These are phyloP conservation scores for Erysimum cheiri DNA, from an alignment of 441 rosid genomes.

Conservation along the genomic window DNA sequence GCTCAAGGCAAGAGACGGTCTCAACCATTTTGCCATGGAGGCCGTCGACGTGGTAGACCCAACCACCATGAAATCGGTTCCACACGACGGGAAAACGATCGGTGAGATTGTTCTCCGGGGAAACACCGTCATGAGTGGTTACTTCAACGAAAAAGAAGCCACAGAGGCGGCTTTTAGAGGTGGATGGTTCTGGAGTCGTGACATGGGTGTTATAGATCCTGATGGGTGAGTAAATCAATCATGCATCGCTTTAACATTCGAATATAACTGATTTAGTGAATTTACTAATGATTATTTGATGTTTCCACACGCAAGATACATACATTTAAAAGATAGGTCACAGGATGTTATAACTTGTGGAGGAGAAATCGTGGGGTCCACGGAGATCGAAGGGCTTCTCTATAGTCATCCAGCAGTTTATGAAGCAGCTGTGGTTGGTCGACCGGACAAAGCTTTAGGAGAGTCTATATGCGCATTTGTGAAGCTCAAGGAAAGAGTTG, in stretches of 20 bases:
- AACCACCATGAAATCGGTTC: no score
- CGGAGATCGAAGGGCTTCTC: conserved; percentile 64
- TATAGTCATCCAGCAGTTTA: conserved; percentile 61
- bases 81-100: conserved; percentile 55
- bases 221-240: conserved; percentile 44
- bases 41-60: no score
- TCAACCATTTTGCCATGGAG: no score
- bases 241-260: no score
- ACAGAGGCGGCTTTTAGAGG: conserved; percentile 57
- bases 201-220: conserved; percentile 62
- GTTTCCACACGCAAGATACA: conserved; percentile 26
- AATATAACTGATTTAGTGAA: not conserved
- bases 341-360: conserved; percentile 65
- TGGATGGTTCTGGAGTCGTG: conserved; percentile 69
- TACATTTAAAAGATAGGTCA: conserved; percentile 60
- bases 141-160: conserved; percentile 54
- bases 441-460: conserved; percentile 63
- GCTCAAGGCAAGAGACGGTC: conserved; percentile 61
- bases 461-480: conserved; percentile 71
- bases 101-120: conserved; percentile 70
- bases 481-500: conserved; percentile 54
- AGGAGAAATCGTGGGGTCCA: conserved; percentile 63
- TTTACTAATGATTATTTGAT: not conserved
- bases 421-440: conserved; percentile 63
- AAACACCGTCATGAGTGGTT: conserved; percentile 73